These are phyloP conservation scores for Tricholomella constricta DNA, from an alignment of 768 basidiomycete species.

Conservation along the genomic window DNA sequence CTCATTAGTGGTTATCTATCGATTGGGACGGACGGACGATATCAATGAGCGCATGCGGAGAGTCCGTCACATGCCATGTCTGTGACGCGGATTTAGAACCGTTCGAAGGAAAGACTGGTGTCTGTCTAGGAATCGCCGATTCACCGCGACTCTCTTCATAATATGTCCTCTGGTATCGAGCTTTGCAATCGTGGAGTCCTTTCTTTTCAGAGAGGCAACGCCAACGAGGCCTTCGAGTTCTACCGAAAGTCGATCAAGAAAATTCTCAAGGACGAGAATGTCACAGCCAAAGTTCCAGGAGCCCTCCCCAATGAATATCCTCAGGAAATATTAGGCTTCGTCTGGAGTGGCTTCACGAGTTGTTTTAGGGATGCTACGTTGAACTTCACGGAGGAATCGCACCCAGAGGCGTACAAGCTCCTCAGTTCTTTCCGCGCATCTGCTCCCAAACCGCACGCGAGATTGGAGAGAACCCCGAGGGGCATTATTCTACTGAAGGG, in stretches of 20 bases:
- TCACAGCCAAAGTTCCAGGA: conserved; percentile 18
- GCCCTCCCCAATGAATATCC: conserved; percentile 21
- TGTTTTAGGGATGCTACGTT: conserved; percentile 26
- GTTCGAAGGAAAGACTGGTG: no score
- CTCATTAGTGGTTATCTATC: no score
- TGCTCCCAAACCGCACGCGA: conserved; percentile 16
- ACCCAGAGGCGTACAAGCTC: conserved; percentile 33
- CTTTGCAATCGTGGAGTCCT: conserved; percentile 8
- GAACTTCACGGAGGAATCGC: conserved; percentile 20
- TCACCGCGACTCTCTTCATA: no score
- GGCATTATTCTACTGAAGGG: conserved; percentile 32
- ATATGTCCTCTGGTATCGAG: conserved; percentile 9
- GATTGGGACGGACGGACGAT: no score
- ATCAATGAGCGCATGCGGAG: no score
- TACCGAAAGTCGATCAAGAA: conserved; percentile 30
- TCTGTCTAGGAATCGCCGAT: no score
- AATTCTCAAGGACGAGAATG: conserved; percentile 28
- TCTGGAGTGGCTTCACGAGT: conserved; percentile 31
- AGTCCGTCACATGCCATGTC: no score
- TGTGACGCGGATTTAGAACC: no score
- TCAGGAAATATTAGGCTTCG: conserved; percentile 23
- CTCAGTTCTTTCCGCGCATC: conserved; percentile 28
- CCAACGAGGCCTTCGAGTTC: conserved; percentile 24
- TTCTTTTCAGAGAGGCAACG: conserved; percentile 6
- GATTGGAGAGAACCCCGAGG: conserved; percentile 21